These are phyloP conservation scores for Aspergillus cristatus DNA, from an alignment of 495 filamentous ascomycete species.

Conservation along the genomic window DNA sequence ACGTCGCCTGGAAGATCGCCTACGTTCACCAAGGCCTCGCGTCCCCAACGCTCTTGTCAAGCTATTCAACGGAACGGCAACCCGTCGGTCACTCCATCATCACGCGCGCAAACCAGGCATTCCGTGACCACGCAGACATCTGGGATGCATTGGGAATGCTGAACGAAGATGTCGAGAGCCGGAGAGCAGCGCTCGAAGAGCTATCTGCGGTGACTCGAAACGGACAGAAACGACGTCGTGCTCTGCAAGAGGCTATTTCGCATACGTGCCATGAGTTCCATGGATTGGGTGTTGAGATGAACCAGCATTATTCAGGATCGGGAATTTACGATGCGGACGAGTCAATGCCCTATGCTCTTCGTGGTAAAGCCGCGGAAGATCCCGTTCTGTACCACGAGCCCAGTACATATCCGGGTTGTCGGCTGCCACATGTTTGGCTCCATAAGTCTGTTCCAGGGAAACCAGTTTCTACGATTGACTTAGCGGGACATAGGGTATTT, in stretches of 20 bases:
- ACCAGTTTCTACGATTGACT: slow-evolving; percentile 40
- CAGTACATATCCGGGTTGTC: slow-evolving; percentile 40
- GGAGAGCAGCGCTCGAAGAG: slow-evolving; percentile 20
- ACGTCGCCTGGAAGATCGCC: slow-evolving; percentile 49
- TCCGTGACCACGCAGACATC: slow-evolving; percentile 33
- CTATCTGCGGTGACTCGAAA: slow-evolving; percentile 20
- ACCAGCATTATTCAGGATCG: slow-evolving; percentile 32
- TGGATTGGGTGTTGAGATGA: slow-evolving; percentile 42
- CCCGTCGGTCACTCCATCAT: slow-evolving; percentile 40
- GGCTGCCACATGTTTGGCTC: slow-evolving; percentile 47
- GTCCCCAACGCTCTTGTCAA: slow-evolving; percentile 27
- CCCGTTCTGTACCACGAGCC: slow-evolving; percentile 12
- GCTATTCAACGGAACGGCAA: slow-evolving; percentile 39
- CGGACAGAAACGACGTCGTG: slow-evolving; percentile 25
- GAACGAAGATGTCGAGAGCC: slow-evolving; percentile 17
- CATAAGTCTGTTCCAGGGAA: slow-evolving; percentile 31
- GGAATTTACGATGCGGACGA: slow-evolving; percentile 28
- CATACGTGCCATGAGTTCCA: slow-evolving; percentile 38
- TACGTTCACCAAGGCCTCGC: slow-evolving; percentile 36
- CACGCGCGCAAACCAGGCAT: slow-evolving; percentile 38
- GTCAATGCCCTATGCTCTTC: slow-evolving; percentile 15
- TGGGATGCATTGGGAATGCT: slow-evolving; percentile 39
- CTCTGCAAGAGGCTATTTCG: slow-evolving; percentile 22
- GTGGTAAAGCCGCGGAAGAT: slow-evolving; percentile 21
- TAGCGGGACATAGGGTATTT: slow-evolving; percentile 43